Percentiles rank a stretch among this genome's conserved stretches.
Evolutionary conservation across 768 basidiomycete species (phyloP).

Genomic region (Agrocybe pediades): DNA sequence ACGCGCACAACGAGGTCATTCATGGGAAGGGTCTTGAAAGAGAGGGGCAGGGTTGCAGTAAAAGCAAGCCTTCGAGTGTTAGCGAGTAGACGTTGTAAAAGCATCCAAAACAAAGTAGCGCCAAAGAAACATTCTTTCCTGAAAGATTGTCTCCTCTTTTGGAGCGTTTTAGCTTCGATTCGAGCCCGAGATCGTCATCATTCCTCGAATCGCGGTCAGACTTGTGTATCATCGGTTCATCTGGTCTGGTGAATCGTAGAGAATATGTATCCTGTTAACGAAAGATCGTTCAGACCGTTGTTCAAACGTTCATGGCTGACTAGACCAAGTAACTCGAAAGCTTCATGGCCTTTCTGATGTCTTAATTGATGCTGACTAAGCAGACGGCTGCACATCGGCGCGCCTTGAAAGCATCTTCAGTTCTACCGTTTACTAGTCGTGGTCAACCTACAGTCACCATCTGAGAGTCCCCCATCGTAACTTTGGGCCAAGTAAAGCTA

Average conservation of each 20-base stretch:
- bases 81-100: not conserved
- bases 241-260: too few species aligned
- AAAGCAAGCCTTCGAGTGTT: not conserved
- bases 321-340: too few species aligned
- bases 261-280: too few species aligned
- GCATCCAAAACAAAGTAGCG: not conserved
- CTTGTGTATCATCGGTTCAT: not conserved
- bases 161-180: not conserved
- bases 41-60: not conserved
- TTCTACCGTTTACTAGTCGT: not conserved
- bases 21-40: not conserved
- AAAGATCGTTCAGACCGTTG: too few species aligned
- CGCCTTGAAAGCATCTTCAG: not conserved
- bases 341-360: too few species aligned
- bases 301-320: too few species aligned
- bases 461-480: not conserved
- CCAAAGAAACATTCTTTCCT: not conserved
- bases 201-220: not conserved
- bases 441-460: not conserved
- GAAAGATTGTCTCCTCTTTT: not conserved
- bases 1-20: not conserved
- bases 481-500: constrained; percentile 19
- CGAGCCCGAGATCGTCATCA: not conserved
- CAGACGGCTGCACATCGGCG: not conserved
- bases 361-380: not conserved